phyloP scores from a whole-genome alignment of 2,329 filamentous ascomycete species.

The Didymella exigua region DNA sequence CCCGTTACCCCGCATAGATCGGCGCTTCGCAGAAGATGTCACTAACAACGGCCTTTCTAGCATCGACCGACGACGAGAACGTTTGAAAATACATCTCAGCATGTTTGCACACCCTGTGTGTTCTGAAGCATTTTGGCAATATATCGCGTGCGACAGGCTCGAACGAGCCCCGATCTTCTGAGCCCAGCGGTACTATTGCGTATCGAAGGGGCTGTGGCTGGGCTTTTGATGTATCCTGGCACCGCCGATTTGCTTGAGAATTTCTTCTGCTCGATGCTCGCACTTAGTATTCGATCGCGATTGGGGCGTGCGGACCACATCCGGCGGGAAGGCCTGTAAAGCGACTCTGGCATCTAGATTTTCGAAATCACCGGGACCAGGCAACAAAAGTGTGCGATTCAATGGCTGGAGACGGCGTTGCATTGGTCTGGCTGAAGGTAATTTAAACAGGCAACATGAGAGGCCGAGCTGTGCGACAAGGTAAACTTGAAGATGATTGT shows the following conservation, averaged over 20 bases:
- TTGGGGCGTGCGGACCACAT: neutral
- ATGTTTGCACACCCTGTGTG: no score
- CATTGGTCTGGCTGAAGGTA: no score
- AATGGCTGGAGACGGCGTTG: no score
- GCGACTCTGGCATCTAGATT: no score
- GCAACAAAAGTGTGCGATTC: no score
- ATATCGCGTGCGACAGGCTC: neutral
- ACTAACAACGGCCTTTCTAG: no score
- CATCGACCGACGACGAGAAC: no score
- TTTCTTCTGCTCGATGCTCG: conserved; percentile 2
- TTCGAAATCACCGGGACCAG: no score
- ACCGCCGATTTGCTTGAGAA: neutral
- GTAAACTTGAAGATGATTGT: no score
- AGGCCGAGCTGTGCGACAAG: no score
- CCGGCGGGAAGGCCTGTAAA: conserved; percentile 1
- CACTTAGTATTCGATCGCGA: neutral
- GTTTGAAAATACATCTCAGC: no score
- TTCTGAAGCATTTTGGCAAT: neutral
- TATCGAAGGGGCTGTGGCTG: neutral
- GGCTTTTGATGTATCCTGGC: conserved; percentile 3
- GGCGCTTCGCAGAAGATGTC: neutral
- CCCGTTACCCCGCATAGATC: conserved; percentile 10
- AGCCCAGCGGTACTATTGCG: neutral
- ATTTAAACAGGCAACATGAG: no score
- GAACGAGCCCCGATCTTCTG: neutral